Evolutionary conservation across 331 rosid species (phyloP).

Genomic region (Stylosanthes scabra): DNA sequence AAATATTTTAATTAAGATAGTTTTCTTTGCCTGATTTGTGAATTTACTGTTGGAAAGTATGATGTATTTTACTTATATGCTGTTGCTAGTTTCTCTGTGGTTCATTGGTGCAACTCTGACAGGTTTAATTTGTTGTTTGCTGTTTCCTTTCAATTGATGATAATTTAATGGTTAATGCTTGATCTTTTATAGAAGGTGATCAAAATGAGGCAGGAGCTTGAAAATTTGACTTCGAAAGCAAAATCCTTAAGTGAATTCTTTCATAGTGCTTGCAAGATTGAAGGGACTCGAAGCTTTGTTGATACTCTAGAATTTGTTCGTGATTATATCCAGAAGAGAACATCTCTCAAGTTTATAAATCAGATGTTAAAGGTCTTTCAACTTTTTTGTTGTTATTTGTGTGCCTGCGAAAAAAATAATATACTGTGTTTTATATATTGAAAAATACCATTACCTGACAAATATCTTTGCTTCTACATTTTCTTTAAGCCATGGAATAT

Average conservation of each 20-base stretch:
- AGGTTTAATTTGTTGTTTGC: neutral
- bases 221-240: conserved; percentile 56
- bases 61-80: conserved; percentile 2
- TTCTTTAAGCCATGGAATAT: conserved; percentile 72
- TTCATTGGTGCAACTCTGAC: conserved; percentile 27
- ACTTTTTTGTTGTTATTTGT: conserved; percentile 33
- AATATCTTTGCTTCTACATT: conserved; percentile 37
- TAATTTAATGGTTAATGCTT: conserved; percentile 38
- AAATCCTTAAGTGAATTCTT: conserved; percentile 58
- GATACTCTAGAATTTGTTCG: conserved; percentile 52
- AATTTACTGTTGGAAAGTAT: neutral
- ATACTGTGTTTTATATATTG: neutral
- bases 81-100: conserved; percentile 12
- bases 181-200: conserved; percentile 52
- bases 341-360: conserved; percentile 55
- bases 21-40: neutral
- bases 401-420: conserved; percentile 5
- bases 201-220: conserved; percentile 56
- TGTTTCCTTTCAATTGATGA: conserved; percentile 23
- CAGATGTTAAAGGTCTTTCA: conserved; percentile 72
- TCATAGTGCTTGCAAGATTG: conserved; percentile 56
- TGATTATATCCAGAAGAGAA: conserved; percentile 64
- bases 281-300: conserved; percentile 56
- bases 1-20: neutral
- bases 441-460: conserved; percentile 33